Conservation (phyloP, 257 asterid genomes). For the Nicotiana undulata region DNA sequence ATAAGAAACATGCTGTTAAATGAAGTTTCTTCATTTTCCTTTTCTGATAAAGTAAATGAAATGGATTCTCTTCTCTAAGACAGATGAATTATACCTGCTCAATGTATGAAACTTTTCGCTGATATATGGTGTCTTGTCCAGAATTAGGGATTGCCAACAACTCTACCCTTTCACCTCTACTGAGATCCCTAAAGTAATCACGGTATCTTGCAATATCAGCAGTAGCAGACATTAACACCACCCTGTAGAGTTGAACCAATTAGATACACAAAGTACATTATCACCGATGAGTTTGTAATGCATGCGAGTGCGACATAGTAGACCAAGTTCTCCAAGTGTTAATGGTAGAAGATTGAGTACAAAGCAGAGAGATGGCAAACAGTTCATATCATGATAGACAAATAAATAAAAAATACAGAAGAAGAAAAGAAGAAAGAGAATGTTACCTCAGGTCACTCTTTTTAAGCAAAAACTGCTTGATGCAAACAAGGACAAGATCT, state of each 20-base stretch:
- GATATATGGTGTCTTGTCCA: slow-evolving; percentile 46
- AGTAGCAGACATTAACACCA: slow-evolving; percentile 99
- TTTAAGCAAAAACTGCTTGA: slow-evolving; percentile 81
- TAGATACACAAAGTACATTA: slow-evolving; percentile 7
- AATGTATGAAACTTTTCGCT: slow-evolving; percentile 63
- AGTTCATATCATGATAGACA: not conserved
- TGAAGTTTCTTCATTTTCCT: not conserved
- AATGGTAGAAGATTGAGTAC: not conserved
- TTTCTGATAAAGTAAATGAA: slow-evolving; percentile 1
- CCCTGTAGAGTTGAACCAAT: slow-evolving; percentile 47
- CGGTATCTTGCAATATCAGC: slow-evolving; percentile 82
- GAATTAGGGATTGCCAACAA: slow-evolving; percentile 72
- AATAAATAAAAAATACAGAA: not conserved
- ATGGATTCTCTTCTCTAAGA: not conserved
- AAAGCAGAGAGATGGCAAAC: not conserved
- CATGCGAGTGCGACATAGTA: not conserved
- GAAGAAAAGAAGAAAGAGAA: slow-evolving; percentile 1
- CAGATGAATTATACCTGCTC: slow-evolving; percentile 52
- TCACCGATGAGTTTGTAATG: slow-evolving; percentile 5
- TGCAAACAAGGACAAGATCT: slow-evolving; percentile 90
- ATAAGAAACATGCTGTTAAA: not conserved
- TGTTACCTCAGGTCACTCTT: slow-evolving; percentile 56
- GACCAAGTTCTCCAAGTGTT: not conserved
- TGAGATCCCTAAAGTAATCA: slow-evolving; percentile 83
- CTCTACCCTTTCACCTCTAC: slow-evolving; percentile 89